phyloP scores from a whole-genome alignment of 2,329 filamentous ascomycete species.

The Hortaea sp. region DNA sequence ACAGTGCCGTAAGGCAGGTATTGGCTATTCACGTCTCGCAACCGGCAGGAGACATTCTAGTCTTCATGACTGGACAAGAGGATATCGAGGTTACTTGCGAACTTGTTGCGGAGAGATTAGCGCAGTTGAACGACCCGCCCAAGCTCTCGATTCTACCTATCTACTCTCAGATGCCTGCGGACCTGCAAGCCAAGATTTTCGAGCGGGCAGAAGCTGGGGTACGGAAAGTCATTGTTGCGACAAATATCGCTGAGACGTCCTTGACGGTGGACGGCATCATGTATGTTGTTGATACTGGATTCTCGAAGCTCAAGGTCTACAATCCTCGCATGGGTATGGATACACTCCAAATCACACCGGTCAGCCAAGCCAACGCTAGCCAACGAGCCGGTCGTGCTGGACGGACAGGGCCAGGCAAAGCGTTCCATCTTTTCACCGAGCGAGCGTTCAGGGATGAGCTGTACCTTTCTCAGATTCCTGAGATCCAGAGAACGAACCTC shows the following conservation, averaged over 20 bases:
- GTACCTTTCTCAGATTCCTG: slow-evolving; percentile 92
- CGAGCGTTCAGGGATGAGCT: slow-evolving; percentile 91
- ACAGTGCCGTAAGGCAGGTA: slow-evolving; percentile 91
- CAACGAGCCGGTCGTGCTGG: slow-evolving; percentile 91
- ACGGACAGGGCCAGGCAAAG: slow-evolving; percentile 88
- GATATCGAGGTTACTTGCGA: slow-evolving; percentile 97
- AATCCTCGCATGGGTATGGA: slow-evolving; percentile 99
- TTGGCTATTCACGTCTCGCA: slow-evolving; percentile 94
- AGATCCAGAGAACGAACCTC: slow-evolving; percentile 93
- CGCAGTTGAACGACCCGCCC: slow-evolving; percentile 84
- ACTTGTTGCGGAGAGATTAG: slow-evolving; percentile 74
- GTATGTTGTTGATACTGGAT: slow-evolving; percentile 95
- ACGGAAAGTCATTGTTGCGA: slow-evolving; percentile 94
- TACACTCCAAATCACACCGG: slow-evolving; percentile 91
- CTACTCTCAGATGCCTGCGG: slow-evolving; percentile 98
- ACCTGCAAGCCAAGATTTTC: slow-evolving; percentile 95
- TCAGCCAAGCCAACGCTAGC: slow-evolving; percentile 90
- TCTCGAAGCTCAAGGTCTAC: slow-evolving; percentile 96
- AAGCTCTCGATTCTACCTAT: slow-evolving; percentile 93
- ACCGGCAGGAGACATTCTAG: slow-evolving; percentile 82
- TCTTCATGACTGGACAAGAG: slow-evolving; percentile 99
- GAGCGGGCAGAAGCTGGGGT: slow-evolving; percentile 83
- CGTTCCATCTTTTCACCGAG: slow-evolving; percentile 89
- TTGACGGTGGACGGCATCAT: slow-evolving; percentile 98
- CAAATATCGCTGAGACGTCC: slow-evolving; percentile 96